A percentile compares a stretch with the other conserved stretches of the same genome.
Conservation (phyloP, 768 basidiomycete genomes). For the Termitomyces sp. region DNA sequence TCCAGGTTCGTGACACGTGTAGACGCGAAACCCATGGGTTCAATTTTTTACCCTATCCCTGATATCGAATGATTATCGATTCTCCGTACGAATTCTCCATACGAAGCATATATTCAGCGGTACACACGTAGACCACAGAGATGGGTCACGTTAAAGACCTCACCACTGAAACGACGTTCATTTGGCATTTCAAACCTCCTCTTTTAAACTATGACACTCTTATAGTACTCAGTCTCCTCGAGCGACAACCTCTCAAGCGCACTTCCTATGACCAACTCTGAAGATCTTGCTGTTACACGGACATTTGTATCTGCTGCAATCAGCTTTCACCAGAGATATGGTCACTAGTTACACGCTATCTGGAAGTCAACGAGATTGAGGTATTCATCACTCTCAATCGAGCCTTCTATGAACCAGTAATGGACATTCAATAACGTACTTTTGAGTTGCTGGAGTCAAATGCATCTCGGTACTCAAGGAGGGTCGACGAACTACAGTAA, state of each 20-base stretch:
- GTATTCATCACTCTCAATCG: conserved; percentile 19
- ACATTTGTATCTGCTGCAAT: not conserved
- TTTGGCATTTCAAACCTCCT: not conserved
- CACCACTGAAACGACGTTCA: not conserved
- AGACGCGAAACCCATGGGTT: not conserved
- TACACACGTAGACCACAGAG: not conserved
- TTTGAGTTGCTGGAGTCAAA: conserved; percentile 22
- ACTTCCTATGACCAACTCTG: not conserved
- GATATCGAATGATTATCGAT: no score
- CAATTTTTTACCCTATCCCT: not conserved
- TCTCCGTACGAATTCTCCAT: not conserved
- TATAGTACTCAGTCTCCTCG: not conserved
- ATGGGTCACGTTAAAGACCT: not conserved
- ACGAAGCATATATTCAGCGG: not conserved
- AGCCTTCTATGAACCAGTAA: conserved; percentile 21
- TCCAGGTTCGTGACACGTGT: not conserved
- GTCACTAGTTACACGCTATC: conserved; percentile 19
- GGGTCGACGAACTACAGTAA: conserved; percentile 21
- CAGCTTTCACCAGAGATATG: conserved; percentile 22
- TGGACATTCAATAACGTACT: conserved; percentile 24
- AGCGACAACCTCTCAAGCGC: not conserved
- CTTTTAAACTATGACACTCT: not conserved
- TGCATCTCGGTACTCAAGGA: conserved; percentile 19
- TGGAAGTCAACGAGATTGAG: conserved; percentile 14
- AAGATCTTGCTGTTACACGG: not conserved